Percentiles rank a stretch among this genome's conserved stretches.
These are phyloP conservation scores for Paramecium octaurelia DNA, from an alignment of 73 alveolate genomes.

Conservation along the genomic window DNA sequence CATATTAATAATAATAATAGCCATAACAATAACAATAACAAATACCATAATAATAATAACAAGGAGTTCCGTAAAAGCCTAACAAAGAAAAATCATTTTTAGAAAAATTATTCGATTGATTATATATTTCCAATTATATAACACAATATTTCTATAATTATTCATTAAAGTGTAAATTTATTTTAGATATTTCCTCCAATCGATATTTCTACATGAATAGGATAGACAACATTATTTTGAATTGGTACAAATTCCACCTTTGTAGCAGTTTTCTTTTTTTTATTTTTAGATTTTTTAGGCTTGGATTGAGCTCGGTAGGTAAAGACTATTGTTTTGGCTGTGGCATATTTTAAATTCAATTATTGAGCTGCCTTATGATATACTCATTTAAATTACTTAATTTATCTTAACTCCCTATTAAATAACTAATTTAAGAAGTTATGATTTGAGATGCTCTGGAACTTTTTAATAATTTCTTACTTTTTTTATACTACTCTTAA, in stretches of 20 bases:
- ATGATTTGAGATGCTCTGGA: background rate
- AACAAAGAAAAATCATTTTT: conserved; percentile 41
- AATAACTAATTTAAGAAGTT: conserved; percentile 19
- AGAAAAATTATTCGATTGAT: conserved; percentile 42
- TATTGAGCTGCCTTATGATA: conserved; percentile 14
- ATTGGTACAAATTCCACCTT: conserved; percentile 34
- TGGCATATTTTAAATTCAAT: conserved; percentile 33
- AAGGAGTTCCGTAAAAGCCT: background rate
- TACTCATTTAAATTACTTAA: background rate
- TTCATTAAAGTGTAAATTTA: background rate
- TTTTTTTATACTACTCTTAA: background rate
- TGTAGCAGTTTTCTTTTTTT: background rate
- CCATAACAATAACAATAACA: background rate
- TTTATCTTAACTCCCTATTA: conserved; percentile 19
- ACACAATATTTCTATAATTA: background rate
- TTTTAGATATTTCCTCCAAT: conserved; percentile 1
- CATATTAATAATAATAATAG: background rate
- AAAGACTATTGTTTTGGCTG: conserved; percentile 41
- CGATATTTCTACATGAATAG: conserved; percentile 18
- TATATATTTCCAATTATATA: background rate
- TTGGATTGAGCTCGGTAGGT: conserved; percentile 13
- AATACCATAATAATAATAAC: background rate
- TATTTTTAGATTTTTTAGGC: conserved; percentile 28
- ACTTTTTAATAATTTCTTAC: conserved; percentile 39
- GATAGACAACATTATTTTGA: background rate